Conservation (phyloP, 179 eudicot species). For the Carnegiea gigantea region DNA sequence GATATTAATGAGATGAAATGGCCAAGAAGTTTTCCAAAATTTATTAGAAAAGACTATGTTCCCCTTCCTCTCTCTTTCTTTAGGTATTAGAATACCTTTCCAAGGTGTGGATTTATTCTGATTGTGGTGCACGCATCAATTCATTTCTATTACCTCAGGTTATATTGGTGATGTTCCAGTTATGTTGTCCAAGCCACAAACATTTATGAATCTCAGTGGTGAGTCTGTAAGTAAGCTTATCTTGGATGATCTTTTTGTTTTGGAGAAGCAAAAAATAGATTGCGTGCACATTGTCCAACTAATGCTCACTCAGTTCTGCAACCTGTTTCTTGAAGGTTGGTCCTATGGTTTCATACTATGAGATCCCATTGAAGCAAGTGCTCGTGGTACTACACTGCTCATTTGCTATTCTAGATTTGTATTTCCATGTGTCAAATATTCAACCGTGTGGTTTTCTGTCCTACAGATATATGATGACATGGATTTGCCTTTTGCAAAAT, state of each 20-base stretch:
- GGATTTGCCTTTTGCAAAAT: conserved; percentile 87
- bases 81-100: not conserved
- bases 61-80: not conserved
- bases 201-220: conserved; percentile 94
- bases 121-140: not conserved
- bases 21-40: no score
- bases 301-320: conserved; percentile 5
- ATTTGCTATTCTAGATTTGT: conserved; percentile 6
- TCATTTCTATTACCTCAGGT: conserved; percentile 43
- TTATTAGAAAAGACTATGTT: not conserved
- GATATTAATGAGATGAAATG: not conserved
- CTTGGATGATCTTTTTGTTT: conserved; percentile 14
- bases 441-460: conserved; percentile 13
- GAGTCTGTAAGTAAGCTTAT: conserved; percentile 88
- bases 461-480: conserved; percentile 84
- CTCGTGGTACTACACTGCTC: conserved; percentile 62
- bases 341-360: conserved; percentile 80
- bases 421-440: conserved; percentile 4
- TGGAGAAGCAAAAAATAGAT: not conserved
- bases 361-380: conserved; percentile 91
- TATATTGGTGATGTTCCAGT: conserved; percentile 70
- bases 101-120: not conserved
- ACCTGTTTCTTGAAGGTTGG: conserved; percentile 59
- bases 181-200: conserved; percentile 89
- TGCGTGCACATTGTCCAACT: not conserved